Base-by-base conservation (phyloP, 164 flowering plant genomes). In the Amborella trichopoda region DNA sequence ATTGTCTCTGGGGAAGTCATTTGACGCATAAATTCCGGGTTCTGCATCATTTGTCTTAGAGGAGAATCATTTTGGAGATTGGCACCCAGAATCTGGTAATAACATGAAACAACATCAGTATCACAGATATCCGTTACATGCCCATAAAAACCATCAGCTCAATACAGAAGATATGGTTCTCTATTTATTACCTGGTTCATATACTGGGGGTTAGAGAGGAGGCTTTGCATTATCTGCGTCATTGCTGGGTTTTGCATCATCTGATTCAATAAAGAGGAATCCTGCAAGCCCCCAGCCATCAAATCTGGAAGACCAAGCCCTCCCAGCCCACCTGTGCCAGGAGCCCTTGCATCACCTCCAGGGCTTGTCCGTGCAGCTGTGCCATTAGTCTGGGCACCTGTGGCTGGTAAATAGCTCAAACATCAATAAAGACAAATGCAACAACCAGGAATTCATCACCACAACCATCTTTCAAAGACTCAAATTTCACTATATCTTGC, bases 161-260 rank as follows among this genome's bases (percentile, higher is more conserved):
- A 1, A 41, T n/a, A 23, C 12, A 10, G 14, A 3, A 12, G 14
- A 19, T 26, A 28, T 23, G 30, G 17, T 21, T 21, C 20, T 23
- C 23, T 14, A 26, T 2, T 14, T 24, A 17, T 6, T 58, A 75
- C 84, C 74, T 75, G 78, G 39, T 72, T 73, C 80, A 78, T 66
- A 57, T 75, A 70, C 44, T 78, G 78, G 34, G 84, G 84, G 37
- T 78, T 67, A 6, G 84, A 75, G 19, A 78, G 66, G 38, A 78
- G 26, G 59, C 62, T 70, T 55, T 87, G 96, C 84, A 81, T 75
- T 75, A 87, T 80, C 61, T 84, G 99, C 3, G 90, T 63, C 27
- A 93, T 49, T 30, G 85, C 86, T 40, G 99, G 99, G 62, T 76
- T 88, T 61, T 87, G 94, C 81, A 93, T 46, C 13, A 84, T 24